Evolutionary conservation across 306 rosid genomes (phyloP), one percentile per base, ranked within the genome.

Genomic region (Malus domestica): DNA sequence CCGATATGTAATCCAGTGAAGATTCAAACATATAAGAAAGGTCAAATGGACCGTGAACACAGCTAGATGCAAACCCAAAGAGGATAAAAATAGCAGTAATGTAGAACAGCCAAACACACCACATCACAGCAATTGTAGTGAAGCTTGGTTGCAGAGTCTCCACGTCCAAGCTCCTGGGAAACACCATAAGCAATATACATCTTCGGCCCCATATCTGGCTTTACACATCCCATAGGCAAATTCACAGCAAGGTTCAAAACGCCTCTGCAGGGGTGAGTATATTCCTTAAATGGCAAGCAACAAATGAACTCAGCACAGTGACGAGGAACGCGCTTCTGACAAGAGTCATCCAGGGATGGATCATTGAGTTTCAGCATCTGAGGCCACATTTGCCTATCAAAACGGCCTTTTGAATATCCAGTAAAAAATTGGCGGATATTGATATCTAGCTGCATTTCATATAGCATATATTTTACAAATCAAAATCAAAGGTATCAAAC

Each of bases 151-250:
- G 90, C 90, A 22, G 98, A 91, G 72, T 93, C 98, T 11, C 93
- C 97, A 68, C 93, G 90, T 22, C 96, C 96, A 83, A 93, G 93
- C 89, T 93, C 97, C 79, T 88, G 82, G 6, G 88, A 35, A 85
- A 88, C 63, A 66, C 97, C 97, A 70, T 90, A 93, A 25, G 98
- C 96, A 86, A 91, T 90, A 72, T 93, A 88, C 11, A 92, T 90
- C 81, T 87, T 93, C 3, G 97, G 97, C 27, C 94, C 98, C 89
- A 93, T 88, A 67, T 93, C 97, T 25, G 96, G 96, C 83, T 91
- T 87, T 45, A 87, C 49, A 55, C 65, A 52, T 0, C 8, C 0
- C 0, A 20, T 0, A 1, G 96, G 90, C 78, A 88, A 66, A 72
- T 71, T 83, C 33, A 80, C 85, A 72, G 91, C 89, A 65, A 91